Evolutionary conservation across 2,329 filamentous ascomycete species (phyloP).

Genomic region (Scytalidium lignicola): DNA sequence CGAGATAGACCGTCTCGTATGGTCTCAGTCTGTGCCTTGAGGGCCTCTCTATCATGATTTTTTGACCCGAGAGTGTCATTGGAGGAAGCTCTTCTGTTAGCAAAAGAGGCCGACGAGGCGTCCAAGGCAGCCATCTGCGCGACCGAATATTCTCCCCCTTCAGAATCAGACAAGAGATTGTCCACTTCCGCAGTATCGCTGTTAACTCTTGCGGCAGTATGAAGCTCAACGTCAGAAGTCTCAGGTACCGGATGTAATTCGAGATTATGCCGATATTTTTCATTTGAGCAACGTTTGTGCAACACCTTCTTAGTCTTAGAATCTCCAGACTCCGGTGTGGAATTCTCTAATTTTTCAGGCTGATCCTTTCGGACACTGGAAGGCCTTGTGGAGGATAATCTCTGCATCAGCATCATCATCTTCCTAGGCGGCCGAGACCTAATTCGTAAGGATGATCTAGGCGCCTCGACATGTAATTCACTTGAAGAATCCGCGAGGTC

Average conservation of each 20-base stretch:
- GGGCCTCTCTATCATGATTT: no score
- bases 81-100: not conserved
- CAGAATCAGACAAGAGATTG: not conserved
- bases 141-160: not conserved
- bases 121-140: not conserved
- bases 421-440: constrained; percentile 20
- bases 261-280: not conserved
- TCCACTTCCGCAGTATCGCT: no score
- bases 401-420: constrained; percentile 26
- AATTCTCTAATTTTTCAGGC: not conserved
- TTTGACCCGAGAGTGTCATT: not conserved
- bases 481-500: not conserved
- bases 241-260: not conserved
- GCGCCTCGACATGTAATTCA: not conserved
- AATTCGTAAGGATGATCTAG: constrained; percentile 17
- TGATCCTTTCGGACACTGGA: not conserved
- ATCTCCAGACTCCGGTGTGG: not conserved
- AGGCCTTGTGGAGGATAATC: constrained; percentile 5
- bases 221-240: not conserved
- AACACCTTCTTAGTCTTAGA: not conserved
- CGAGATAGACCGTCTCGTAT: no score
- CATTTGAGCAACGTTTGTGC: not conserved
- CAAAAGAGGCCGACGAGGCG: not conserved
- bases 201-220: no score
- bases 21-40: no score